These are phyloP conservation scores for Oxyria digyna DNA, from an alignment of 148 eudicot species.

Conservation along the genomic window DNA sequence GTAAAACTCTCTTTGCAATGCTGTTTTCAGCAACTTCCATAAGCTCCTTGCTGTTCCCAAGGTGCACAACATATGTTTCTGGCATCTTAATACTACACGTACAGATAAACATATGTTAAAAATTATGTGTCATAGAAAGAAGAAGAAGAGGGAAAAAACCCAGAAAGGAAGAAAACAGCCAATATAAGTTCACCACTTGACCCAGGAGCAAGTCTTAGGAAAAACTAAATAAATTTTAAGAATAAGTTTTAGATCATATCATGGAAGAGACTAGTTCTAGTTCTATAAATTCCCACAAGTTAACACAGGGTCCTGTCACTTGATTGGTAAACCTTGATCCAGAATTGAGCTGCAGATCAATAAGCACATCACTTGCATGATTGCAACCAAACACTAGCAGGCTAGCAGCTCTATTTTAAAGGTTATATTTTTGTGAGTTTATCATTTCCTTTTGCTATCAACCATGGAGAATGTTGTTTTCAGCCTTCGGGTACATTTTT, in stretches of 20 bases:
- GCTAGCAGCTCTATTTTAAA: neutral
- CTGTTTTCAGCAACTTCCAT: conserved; percentile 88
- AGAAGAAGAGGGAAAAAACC: neutral
- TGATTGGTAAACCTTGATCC: neutral
- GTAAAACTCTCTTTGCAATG: conserved; percentile 81
- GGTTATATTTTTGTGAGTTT: neutral
- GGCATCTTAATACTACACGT: conserved; percentile 90
- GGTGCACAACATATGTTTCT: conserved; percentile 89
- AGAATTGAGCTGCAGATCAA: neutral
- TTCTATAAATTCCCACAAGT: neutral
- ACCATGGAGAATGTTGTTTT: neutral
- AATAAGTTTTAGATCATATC: neutral
- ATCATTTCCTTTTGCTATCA: neutral
- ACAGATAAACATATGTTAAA: neutral
- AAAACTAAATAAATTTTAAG: neutral
- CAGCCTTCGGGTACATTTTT: neutral
- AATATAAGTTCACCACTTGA: neutral
- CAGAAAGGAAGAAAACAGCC: neutral
- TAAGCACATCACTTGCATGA: neutral
- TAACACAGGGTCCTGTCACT: neutral
- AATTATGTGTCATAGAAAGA: neutral
- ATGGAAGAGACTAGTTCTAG: neutral
- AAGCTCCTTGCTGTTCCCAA: conserved; percentile 95
- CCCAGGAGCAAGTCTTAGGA: neutral
- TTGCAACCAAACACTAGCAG: neutral